Conservation (phyloP, 805 yeast species). For the Saturnispora silvae region DNA sequence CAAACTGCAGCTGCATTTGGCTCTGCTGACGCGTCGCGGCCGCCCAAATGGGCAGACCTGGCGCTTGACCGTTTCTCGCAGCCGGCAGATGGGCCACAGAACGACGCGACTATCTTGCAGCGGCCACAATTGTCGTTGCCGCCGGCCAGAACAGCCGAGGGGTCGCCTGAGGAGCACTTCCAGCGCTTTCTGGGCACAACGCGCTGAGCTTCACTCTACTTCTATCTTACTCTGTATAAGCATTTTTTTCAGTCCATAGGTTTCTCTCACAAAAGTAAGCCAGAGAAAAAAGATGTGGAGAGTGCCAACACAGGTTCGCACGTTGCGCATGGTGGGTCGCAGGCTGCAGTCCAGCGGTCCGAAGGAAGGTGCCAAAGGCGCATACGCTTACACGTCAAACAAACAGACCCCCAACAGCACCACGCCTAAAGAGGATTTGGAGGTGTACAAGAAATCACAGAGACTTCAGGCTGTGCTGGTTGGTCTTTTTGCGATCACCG, state of each 20-base stretch:
- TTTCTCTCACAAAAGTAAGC: too few species aligned
- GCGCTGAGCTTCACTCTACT: too few species aligned
- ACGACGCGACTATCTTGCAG: not conserved
- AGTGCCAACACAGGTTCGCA: too few species aligned
- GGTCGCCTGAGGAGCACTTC: too few species aligned
- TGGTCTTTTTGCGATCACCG: constrained; percentile 33
- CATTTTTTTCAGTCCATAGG: too few species aligned
- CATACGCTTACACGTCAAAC: constrained; percentile 6
- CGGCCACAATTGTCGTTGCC: too few species aligned
- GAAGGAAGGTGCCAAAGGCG: not conserved
- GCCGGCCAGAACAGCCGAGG: too few species aligned
- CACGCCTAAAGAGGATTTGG: constrained; percentile 3
- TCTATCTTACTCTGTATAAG: too few species aligned
- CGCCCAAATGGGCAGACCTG: not conserved
- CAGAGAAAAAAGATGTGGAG: too few species aligned
- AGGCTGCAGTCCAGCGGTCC: constrained; percentile 1
- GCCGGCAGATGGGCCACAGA: too few species aligned
- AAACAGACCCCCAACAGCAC: not conserved
- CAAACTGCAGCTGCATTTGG: not conserved
- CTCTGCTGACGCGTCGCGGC: not conserved
- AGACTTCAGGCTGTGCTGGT: constrained; percentile 1
- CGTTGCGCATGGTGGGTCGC: too few species aligned
- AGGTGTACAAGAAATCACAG: constrained; percentile 1
- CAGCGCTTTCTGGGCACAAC: too few species aligned
- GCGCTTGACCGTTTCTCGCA: not conserved